phyloP scores from a whole-genome alignment of 2,329 filamentous ascomycete species.

The Dactylellina sp. region DNA sequence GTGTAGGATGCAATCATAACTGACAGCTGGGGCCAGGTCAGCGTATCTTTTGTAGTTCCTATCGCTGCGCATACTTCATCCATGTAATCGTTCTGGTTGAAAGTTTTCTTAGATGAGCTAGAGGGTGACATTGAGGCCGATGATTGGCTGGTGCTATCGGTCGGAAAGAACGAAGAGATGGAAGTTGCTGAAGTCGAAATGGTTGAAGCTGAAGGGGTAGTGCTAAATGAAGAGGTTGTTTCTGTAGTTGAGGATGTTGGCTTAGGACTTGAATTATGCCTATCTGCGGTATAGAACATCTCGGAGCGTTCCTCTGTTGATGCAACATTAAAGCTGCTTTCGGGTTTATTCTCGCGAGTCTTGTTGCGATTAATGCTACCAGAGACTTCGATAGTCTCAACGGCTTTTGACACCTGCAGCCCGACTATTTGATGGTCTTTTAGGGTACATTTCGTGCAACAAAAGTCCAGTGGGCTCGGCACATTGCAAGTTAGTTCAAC shows the following conservation, averaged over 20 bases:
- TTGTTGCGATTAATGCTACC: neutral
- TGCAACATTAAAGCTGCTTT: neutral
- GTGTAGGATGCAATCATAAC: slow-evolving; percentile 16
- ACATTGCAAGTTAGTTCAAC: slow-evolving; percentile 4
- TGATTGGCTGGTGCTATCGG: too few relatives aligned
- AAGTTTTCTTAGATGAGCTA: neutral
- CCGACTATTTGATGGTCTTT: slow-evolving; percentile 1
- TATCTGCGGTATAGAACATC: too few relatives aligned
- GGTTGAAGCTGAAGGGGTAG: neutral
- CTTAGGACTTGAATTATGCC: too few relatives aligned
- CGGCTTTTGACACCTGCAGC: neutral
- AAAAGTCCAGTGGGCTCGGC: slow-evolving; percentile 4
- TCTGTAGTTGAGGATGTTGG: neutral
- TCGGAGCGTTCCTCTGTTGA: too few relatives aligned
- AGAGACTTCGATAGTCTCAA: neutral
- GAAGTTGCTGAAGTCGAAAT: neutral
- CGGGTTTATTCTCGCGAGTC: neutral
- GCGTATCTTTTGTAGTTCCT: neutral
- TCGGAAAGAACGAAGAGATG: neutral
- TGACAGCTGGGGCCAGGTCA: slow-evolving; percentile 2
- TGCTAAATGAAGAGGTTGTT: neutral
- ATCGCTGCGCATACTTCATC: slow-evolving; percentile 3
- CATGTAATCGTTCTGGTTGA: slow-evolving; percentile 1
- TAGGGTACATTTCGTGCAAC: slow-evolving; percentile 1
- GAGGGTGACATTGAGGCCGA: neutral